Conservation (phyloP, 2,329 filamentous ascomycete genomes). For the Penicillium brevicompactum region DNA sequence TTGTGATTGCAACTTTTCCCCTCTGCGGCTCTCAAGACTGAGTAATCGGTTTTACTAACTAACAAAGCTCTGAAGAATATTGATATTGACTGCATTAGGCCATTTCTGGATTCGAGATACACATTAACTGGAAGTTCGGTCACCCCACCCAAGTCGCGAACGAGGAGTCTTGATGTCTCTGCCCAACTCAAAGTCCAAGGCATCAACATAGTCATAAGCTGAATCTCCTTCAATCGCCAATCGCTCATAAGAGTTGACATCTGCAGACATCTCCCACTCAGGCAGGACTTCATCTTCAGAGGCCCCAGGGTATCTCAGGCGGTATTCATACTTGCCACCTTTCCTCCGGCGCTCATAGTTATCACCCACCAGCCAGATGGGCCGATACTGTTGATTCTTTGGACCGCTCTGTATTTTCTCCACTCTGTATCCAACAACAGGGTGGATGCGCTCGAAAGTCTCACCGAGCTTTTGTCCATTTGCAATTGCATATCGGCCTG, state of each 20-base stretch:
- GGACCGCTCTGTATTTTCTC: conserved; percentile 8
- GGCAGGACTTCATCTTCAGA: conserved; percentile 5
- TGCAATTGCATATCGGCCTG: conserved; percentile 12
- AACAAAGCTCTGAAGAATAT: no score
- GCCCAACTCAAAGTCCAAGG: conserved; percentile 11
- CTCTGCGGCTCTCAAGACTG: no score
- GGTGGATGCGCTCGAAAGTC: conserved; percentile 20
- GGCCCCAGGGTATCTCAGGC: conserved; percentile 13
- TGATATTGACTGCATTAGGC: no score
- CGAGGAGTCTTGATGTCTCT: conserved; percentile 4
- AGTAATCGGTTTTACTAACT: no score
- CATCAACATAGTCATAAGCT: conserved; percentile 18
- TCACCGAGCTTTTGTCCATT: conserved; percentile 11
- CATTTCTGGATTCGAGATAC: neutral
- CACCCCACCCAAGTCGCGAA: neutral
- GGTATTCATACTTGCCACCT: conserved; percentile 6
- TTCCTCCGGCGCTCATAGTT: conserved; percentile 14
- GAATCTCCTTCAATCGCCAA: conserved; percentile 12
- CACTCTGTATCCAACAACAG: conserved; percentile 17
- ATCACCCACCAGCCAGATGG: neutral
- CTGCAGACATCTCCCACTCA: conserved; percentile 20
- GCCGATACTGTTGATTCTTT: conserved; percentile 9
- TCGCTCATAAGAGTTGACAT: conserved; percentile 19
- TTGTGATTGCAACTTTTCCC: no score
- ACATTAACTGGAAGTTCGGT: neutral